These are phyloP conservation scores for Cutaneotrichosporon sp. DNA, from an alignment of 1,284 basidiomycete genomes.

Conservation along the genomic window DNA sequence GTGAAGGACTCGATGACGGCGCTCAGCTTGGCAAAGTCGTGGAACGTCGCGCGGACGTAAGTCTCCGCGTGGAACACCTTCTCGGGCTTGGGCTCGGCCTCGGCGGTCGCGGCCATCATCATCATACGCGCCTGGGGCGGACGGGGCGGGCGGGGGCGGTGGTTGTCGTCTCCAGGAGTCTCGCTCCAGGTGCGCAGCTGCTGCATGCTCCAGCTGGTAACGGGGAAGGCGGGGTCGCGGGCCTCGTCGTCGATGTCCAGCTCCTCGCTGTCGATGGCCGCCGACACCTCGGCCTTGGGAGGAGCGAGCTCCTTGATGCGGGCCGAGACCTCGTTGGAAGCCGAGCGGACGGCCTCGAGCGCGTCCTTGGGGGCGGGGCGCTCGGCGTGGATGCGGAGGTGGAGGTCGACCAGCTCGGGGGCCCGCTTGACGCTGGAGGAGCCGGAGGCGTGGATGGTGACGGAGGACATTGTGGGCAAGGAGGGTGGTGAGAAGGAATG, in stretches of 20 bases:
- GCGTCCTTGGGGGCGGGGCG: background rate
- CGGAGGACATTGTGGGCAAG: background rate
- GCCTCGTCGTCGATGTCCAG: slow-evolving; percentile 11
- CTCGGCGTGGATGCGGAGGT: slow-evolving; percentile 9
- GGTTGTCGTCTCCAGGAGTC: background rate
- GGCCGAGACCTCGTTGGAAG: background rate
- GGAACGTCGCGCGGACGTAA: slow-evolving; percentile 11
- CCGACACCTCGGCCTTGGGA: slow-evolving; percentile 5
- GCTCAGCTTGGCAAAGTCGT: slow-evolving; percentile 18
- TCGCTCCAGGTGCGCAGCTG: slow-evolving; percentile 12
- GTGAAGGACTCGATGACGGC: slow-evolving; percentile 3
- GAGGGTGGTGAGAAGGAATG: background rate
- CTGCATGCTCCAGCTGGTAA: slow-evolving; percentile 24
- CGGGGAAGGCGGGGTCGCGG: slow-evolving; percentile 13
- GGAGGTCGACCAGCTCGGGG: slow-evolving; percentile 15
- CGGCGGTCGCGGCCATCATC: background rate
- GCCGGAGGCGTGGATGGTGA: slow-evolving; percentile 10
- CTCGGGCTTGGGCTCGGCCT: slow-evolving; percentile 2
- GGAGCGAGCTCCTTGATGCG: slow-evolving; percentile 5
- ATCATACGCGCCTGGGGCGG: background rate
- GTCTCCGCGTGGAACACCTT: slow-evolving; percentile 13
- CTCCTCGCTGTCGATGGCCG: slow-evolving; percentile 12
- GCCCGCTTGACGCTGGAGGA: slow-evolving; percentile 5
- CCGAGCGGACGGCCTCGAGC: background rate
- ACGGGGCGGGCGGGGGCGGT: background rate